Evolutionary conservation across 2,329 filamentous ascomycete species (phyloP), one percentile per base, ranked within the genome.

Genomic region (Dothideomycetes sp.): DNA sequence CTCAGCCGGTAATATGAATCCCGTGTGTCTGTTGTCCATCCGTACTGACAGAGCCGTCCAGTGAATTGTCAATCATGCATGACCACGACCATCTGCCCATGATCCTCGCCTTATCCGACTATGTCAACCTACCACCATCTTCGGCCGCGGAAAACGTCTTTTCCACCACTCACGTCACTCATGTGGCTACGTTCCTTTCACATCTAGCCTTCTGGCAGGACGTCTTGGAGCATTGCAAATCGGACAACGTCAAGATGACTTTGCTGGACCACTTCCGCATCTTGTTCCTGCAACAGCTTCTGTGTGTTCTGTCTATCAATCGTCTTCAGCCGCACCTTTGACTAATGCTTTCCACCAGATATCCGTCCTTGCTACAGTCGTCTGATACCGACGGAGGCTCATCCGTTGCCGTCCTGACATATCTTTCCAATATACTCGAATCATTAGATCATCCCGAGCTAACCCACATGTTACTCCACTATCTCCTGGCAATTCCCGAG

Each of bases 171-270:
- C 87, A 93, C 47, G 82, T 85, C 53, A 74, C 78, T n/a, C 85
- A 95, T 53, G 76, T 96, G 55, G 80, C 89, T 41, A 94, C 88
- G 0, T 98, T 98, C 55, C 71, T 98, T 29, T 94, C 91, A 1
- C 93, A 96, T 57, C 72, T 98, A 34, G 70, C 93, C 5, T 98
- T 98, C 57, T 98, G 91, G 91, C 91, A 98, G 64, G 91, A 98
- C 60, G 88, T 95, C 23, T 69, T 98, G 46, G 91, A 96, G 59
- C 89, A 96, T 62, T 98, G 91, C 65, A 79, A 80, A 53, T 96
- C 89, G 3, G 71, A 80, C 1, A 89, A 96, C 57, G 86, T 98
- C 51, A 91, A 89, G 58, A 85, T 85, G 50, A 95, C 88, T 1
- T 68, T 98, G 36, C 71, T 98, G 22, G 91, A 98, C 58, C 91